Base-by-base conservation (phyloP, 352 stramenopile species). In the Chrysophaeum taylorii region DNA sequence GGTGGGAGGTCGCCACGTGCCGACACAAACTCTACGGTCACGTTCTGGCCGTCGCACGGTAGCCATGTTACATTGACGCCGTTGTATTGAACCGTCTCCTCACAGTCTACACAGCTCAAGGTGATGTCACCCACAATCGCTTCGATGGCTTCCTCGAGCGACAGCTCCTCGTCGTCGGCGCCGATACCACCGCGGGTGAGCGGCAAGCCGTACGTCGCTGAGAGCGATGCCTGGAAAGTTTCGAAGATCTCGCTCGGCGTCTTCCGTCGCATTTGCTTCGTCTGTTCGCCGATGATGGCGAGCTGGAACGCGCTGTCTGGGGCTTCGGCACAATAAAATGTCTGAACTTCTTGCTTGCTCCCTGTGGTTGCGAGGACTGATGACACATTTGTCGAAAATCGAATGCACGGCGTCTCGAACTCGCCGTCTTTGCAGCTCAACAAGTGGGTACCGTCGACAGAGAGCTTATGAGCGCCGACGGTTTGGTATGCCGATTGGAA, bases 1-100 rank as follows among this genome's bases (percentile, higher is more conserved):
- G 63, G 48, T 27, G 81, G 76, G 29, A 89, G 48, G 73, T 89
- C 83, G 52, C 82, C 83, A 38, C 75, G 67, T 14, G 77, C 79
- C 15, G 78, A 75, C 31, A 78, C 69, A 69, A 81, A 87, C 33
- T 71, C 75, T 38, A 89, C 78, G 50, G 78, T 68, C 48, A 82
- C 45, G 60, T 80, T 70, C 38, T 82, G 29, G 23, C 70, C 73
- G 43, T 79, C 63, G 36, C 75, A 74, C 43, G 71, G 57, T 38
- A 68, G 41, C 57, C 57, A 66, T 1, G 57, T 48, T 18, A 66
- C 57, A 36, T 66, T 57, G 29, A 33, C 25, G 48, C 42, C 48
- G 45, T 70, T 64, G 64, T 12, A 42, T 21, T 29, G 0, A 29
- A 43, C 5, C 38, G 2, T 27, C 2, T 29, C n/a, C 21, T 7